phyloP scores from a whole-genome alignment of 257 asterid species.

The Vinca minor region DNA sequence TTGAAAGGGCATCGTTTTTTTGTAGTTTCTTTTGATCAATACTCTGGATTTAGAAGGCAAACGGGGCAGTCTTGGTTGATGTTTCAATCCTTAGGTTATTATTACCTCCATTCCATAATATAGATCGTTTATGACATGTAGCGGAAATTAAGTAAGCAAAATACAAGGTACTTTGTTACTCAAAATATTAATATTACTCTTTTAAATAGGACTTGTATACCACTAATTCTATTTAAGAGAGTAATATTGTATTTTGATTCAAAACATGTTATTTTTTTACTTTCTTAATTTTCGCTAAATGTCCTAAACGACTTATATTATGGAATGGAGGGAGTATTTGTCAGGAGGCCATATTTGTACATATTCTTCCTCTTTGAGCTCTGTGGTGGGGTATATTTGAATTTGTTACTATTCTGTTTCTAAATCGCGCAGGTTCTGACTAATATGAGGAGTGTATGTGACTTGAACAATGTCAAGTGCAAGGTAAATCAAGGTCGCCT shows the following conservation, averaged over 20 bases:
- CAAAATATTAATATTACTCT: too few relatives aligned
- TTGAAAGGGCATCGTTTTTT: not conserved
- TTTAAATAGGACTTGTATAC: too few relatives aligned
- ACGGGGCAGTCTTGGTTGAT: not conserved
- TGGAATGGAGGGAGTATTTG: too few relatives aligned
- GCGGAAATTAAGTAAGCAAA: too few relatives aligned
- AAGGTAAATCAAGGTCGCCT: slow-evolving; percentile 32
- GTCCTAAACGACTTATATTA: too few relatives aligned
- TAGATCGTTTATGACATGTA: too few relatives aligned
- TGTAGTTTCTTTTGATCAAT: not conserved
- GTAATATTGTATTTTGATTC: too few relatives aligned
- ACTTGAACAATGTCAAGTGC: slow-evolving; percentile 56
- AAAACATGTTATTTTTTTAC: too few relatives aligned
- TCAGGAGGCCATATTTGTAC: not conserved
- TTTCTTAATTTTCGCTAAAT: too few relatives aligned
- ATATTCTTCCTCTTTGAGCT: not conserved
- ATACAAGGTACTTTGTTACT: too few relatives aligned
- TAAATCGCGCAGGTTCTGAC: slow-evolving; percentile 56
- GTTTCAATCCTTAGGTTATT: not conserved
- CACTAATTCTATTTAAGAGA: too few relatives aligned
- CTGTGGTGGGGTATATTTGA: not conserved
- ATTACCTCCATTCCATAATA: too few relatives aligned
- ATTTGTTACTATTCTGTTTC: not conserved
- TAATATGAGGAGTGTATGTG: slow-evolving; percentile 64
- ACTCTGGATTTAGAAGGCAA: not conserved